phyloP scores from a whole-genome alignment of 1,284 basidiomycete species.

The Trichosporon sp. region DNA sequence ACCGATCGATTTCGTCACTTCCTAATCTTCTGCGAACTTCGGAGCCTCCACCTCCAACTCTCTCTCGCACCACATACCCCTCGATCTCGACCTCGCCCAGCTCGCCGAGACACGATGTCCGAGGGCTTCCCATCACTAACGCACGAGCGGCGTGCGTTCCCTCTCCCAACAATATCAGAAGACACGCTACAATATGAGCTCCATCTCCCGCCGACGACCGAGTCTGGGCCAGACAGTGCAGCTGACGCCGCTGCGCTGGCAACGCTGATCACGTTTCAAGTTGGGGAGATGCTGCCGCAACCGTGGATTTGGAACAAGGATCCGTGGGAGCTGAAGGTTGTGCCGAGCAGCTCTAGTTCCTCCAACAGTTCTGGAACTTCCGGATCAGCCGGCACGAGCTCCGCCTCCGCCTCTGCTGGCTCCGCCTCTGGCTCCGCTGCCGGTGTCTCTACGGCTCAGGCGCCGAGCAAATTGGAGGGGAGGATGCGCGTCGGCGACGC shows the following conservation, averaged over 20 bases:
- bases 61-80: not conserved
- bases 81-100: too few relatives aligned
- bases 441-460: not conserved
- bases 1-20: not conserved
- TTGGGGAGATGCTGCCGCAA: slow-evolving; percentile 56
- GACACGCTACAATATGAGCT: slow-evolving; percentile 73
- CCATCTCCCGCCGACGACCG: slow-evolving; percentile 55
- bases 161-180: slow-evolving; percentile 60
- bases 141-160: slow-evolving; percentile 33
- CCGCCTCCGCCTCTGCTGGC: not conserved
- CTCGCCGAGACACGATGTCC: slow-evolving; percentile 22
- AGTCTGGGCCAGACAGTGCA: slow-evolving; percentile 48
- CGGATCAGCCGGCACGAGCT: slow-evolving; percentile 17
- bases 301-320: slow-evolving; percentile 84
- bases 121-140: slow-evolving; percentile 44
- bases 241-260: slow-evolving; percentile 63
- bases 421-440: not conserved
- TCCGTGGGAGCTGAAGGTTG: slow-evolving; percentile 69
- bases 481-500: slow-evolving; percentile 83
- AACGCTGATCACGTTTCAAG: slow-evolving; percentile 60
- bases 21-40: not conserved
- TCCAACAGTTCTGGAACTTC: slow-evolving; percentile 1
- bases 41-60: too few relatives aligned
- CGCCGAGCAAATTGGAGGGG: slow-evolving; percentile 56
- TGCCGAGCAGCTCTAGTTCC: slow-evolving; percentile 41